Evolutionary conservation across 2,329 filamentous ascomycete genomes (phyloP), one percentile per base, ranked within the genome.

Genomic region (Trichophyton verrucosum): DNA sequence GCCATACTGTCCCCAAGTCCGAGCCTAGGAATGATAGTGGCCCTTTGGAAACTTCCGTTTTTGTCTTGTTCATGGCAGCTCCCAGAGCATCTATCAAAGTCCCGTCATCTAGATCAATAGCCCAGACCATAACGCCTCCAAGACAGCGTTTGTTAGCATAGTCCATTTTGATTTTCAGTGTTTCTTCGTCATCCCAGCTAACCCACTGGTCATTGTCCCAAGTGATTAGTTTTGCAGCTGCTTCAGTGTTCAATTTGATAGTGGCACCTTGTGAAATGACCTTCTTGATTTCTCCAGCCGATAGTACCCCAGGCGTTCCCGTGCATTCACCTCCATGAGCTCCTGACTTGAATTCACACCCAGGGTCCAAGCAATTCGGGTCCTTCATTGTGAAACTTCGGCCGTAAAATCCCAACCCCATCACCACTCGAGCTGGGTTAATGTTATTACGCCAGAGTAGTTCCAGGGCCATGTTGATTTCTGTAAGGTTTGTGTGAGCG

Each of bases 401-500:
- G 1, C 70, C 70, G 40, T 72, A 72, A 53, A 66, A 71, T 1
- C 65, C 71, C 17, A 69, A 59, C 0, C 72, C 71, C 11, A 73
- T 51, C 9, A 67, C 65, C 0, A 74, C 66, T 33, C 68, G 67
- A 0, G 55, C 55, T 3, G 70, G 65, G n/a, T 65, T 64, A 3
- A 73, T 65, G 15, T 66, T 65, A 42, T 63, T 64, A 9, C 68
- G 61, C 71, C 67, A 73, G 2, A 71, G 63, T 3, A 68, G 56
- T 20, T 71, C 62, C 0, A 73, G 60, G 2, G 62, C 66, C 0
- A 64, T 2, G 7, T 69, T 60, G 20, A 73, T 71, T 60, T 74
- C 70, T 1, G 70, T 72, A 0, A 73, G 20, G 27, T 73, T 72
- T 40, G 69, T 74, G 58, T 73, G 70, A 3, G 68, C 60, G 3